phyloP scores from a whole-genome alignment of 139 green algal species.

The Chlamydomonas asymmetrica region DNA sequence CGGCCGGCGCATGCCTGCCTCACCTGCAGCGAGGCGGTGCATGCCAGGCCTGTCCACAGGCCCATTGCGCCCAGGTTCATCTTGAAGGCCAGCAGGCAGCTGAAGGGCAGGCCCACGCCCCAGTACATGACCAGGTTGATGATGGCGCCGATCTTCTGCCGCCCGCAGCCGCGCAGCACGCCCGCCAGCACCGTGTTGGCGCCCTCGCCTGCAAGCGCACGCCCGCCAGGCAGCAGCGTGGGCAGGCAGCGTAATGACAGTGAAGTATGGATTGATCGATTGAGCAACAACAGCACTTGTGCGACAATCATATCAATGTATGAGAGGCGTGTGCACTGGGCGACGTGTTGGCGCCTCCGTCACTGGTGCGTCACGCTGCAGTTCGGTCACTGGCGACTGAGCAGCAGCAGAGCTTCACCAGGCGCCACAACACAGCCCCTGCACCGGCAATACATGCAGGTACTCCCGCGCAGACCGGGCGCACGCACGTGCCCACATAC shows the following conservation, averaged over 20 bases:
- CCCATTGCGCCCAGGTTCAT: constrained; percentile 56
- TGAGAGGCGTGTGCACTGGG: too few species aligned
- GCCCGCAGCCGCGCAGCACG: constrained; percentile 61
- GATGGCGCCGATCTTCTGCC: constrained; percentile 59
- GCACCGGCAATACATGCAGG: too few species aligned
- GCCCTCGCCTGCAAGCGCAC: constrained; percentile 50
- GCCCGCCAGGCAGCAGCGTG: constrained; percentile 17
- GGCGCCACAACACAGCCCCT: too few species aligned
- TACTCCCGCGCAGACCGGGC: too few species aligned
- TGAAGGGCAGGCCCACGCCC: constrained; percentile 58
- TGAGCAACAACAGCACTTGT: too few species aligned
- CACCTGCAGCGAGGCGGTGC: constrained; percentile 55
- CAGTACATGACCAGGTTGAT: constrained; percentile 70
- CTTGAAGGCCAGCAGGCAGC: constrained; percentile 60
- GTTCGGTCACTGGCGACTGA: too few species aligned
- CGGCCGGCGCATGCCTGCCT: not conserved
- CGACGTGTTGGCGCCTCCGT: too few species aligned
- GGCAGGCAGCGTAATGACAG: constrained; percentile 18
- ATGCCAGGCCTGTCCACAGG: constrained; percentile 65
- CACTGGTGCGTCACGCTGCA: too few species aligned
- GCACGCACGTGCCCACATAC: too few species aligned
- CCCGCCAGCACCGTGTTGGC: constrained; percentile 61
- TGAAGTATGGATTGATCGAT: too few species aligned
- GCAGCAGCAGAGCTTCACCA: too few species aligned
- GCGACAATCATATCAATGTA: too few species aligned